Evolutionary conservation across 441 rosid genomes (phyloP), one percentile per base, ranked within the genome.

Genomic region (Breynia disticha): DNA sequence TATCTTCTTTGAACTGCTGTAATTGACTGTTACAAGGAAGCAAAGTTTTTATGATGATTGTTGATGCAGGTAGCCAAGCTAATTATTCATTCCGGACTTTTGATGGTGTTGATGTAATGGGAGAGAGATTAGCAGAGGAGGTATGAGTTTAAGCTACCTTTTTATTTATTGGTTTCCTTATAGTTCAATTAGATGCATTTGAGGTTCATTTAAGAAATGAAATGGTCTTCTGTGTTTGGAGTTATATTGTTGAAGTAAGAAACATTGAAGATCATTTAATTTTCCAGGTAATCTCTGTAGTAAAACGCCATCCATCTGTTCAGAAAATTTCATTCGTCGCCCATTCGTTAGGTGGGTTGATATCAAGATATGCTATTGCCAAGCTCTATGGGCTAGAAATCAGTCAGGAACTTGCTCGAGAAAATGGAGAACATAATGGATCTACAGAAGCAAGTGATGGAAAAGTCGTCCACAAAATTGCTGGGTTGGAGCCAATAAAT

Each of bases 71-170:
- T 74, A 85, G 96, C 62, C 62, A 70, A 57, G 60, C 70, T 49
- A 87, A 87, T 63, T 76, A 72, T 57, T 43, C 74, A 1, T 73
- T 50, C 47, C 69, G 61, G 64, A 90, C 98, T 47, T 79, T 87
- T 71, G 82, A 75, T 68, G 98, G 98, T 17, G 90, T 90, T 58
- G 95, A 85, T 75, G 76, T 77, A 63, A 87, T 85, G 96, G 98
- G 98, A 55, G 73, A 72, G n/a, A 81, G 98, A 71, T 68, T 90
- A 70, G 96, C 98, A 13, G 72, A 80, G 65, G 98, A 90, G 87
- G 98, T 83, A 28, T n/a, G 35, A 28, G 35, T 28, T 28, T 1
- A 28, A 9, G 35, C 1, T 28, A 4, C 35, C 35, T 28, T 28
- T 24, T 28, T 28, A 28, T 4, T 3, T 4, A 28, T 5, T 0